Evolutionary conservation across 2,329 filamentous ascomycete species (phyloP).

Genomic region (Paraconiothyrium brasiliense): DNA sequence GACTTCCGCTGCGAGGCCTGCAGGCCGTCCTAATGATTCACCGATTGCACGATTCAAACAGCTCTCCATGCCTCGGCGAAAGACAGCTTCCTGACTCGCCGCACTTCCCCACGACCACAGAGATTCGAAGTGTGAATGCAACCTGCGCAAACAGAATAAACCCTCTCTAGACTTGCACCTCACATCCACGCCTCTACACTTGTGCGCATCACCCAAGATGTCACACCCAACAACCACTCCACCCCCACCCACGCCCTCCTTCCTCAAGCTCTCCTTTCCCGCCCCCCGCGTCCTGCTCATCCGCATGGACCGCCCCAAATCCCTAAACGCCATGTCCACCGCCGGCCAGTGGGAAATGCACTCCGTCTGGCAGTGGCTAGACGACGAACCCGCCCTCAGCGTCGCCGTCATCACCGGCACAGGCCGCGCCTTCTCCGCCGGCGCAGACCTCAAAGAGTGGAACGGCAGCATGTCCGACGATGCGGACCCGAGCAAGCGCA

Average conservation of each 20-base stretch:
- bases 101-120: background rate
- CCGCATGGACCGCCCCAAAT: constrained; percentile 56
- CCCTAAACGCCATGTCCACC: constrained; percentile 51
- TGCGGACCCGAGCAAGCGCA: constrained; percentile 25
- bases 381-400: constrained; percentile 54
- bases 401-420: constrained; percentile 57
- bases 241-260: constrained; percentile 29
- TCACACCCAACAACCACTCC: constrained; percentile 17
- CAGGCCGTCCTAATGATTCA: constrained; percentile 4
- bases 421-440: constrained; percentile 61
- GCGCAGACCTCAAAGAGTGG: constrained; percentile 60
- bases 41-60: background rate
- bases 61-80: constrained; percentile 7
- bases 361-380: constrained; percentile 59
- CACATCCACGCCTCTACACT: background rate
- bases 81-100: constrained; percentile 6
- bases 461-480: constrained; percentile 27
- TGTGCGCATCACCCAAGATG: background rate
- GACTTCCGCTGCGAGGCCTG: background rate
- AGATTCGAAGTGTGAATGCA: background rate
- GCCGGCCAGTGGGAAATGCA: constrained; percentile 57
- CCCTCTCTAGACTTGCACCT: background rate
- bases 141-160: background rate
- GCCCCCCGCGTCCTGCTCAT: constrained; percentile 56
- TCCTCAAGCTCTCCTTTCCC: constrained; percentile 52